A percentile compares a stretch with the other conserved stretches of the same genome.
Evolutionary conservation across 2,329 filamentous ascomycete genomes (phyloP).

Genomic region (Cryphonectria parasitica): DNA sequence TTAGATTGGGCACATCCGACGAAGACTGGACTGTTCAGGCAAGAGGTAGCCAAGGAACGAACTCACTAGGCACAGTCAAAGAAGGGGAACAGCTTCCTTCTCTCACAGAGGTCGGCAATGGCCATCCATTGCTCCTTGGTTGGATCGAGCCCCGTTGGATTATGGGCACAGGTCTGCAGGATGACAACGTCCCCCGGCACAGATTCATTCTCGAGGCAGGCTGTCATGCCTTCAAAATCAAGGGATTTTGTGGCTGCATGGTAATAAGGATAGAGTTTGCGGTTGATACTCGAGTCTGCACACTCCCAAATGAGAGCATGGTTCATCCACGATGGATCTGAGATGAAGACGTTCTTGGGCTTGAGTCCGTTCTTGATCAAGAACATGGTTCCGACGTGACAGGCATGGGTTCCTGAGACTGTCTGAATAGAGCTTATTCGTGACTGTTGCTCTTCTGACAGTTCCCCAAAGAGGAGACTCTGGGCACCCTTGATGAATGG

Average conservation of each 20-base stretch:
- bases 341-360: conserved; percentile 39
- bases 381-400: conserved; percentile 38
- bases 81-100: conserved; percentile 39
- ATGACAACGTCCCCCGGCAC: conserved; percentile 39
- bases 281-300: conserved; percentile 31
- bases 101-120: conserved; percentile 38
- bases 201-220: conserved; percentile 34
- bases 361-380: conserved; percentile 30
- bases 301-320: conserved; percentile 39
- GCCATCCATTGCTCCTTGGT: conserved; percentile 40
- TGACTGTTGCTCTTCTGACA: conserved; percentile 16
- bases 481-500: conserved; percentile 30
- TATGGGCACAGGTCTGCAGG: conserved; percentile 45
- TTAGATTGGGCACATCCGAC: background rate
- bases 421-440: conserved; percentile 40
- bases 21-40: background rate
- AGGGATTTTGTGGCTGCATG: conserved; percentile 32
- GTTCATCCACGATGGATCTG: conserved; percentile 40
- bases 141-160: conserved; percentile 44
- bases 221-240: conserved; percentile 39
- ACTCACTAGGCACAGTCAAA: conserved; percentile 39
- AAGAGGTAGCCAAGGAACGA: background rate
- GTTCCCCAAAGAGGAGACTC: conserved; percentile 32
- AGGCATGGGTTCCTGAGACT: conserved; percentile 43
- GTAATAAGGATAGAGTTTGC: conserved; percentile 39